A percentile compares a stretch with the other conserved stretches of the same genome.
These are phyloP conservation scores for Ceratocystis harringtonii DNA, from an alignment of 2,329 filamentous ascomycete genomes.

Conservation along the genomic window DNA sequence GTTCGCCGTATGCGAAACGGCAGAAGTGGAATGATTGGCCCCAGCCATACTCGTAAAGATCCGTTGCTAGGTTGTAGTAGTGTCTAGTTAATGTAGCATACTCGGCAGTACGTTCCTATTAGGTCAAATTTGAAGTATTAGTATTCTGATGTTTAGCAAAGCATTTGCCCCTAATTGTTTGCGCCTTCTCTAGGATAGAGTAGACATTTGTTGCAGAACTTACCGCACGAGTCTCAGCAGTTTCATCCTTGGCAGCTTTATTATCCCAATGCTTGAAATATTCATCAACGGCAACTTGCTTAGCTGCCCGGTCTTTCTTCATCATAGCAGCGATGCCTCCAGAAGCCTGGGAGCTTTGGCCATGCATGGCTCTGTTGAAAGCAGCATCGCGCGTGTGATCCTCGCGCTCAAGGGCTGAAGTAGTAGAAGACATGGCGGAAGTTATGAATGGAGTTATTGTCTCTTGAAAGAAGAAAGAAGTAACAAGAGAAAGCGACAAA, in stretches of 20 bases:
- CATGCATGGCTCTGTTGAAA: slow-evolving; percentile 84
- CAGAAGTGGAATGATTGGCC: slow-evolving; percentile 95
- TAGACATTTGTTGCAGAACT: slow-evolving; percentile 20
- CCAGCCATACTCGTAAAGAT: slow-evolving; percentile 95
- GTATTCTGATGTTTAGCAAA: background rate
- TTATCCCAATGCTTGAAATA: slow-evolving; percentile 97
- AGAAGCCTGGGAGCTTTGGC: slow-evolving; percentile 47
- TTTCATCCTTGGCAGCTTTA: slow-evolving; percentile 65
- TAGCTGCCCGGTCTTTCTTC: slow-evolving; percentile 64
- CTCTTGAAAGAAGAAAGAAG: slow-evolving; percentile 14
- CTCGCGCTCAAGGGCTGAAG: slow-evolving; percentile 50
- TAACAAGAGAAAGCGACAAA: slow-evolving; percentile 14
- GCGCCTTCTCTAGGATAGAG: background rate
- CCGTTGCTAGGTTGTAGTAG: slow-evolving; percentile 95
- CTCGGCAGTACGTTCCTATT: slow-evolving; percentile 61
- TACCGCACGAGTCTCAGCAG: slow-evolving; percentile 65
- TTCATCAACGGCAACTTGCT: slow-evolving; percentile 71
- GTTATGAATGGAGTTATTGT: slow-evolving; percentile 4
- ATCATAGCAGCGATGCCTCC: slow-evolving; percentile 67
- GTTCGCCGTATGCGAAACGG: slow-evolving; percentile 74
- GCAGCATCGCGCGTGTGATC: slow-evolving; percentile 73
- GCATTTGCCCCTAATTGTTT: background rate
- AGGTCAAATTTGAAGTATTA: background rate
- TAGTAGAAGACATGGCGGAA: slow-evolving; percentile 14
- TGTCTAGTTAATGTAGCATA: slow-evolving; percentile 90